These are phyloP conservation scores for Russula griseocarnosa DNA, from an alignment of 768 basidiomycete species.

Conservation along the genomic window DNA sequence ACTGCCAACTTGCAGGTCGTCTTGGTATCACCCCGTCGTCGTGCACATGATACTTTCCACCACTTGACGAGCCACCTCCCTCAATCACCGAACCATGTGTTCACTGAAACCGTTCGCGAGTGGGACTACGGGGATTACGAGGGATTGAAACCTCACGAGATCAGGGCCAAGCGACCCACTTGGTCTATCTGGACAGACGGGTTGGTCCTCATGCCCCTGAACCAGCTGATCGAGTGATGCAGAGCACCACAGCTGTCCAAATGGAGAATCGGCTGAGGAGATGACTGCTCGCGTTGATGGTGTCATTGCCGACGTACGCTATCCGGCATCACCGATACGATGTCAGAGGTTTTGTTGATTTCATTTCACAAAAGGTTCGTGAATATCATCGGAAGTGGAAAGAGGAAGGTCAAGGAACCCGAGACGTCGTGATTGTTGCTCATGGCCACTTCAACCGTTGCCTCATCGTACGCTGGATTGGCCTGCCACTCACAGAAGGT, in stretches of 20 bases:
- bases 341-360: not conserved
- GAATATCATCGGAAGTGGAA: conserved; percentile 68
- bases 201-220: conserved; percentile 37
- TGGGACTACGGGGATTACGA: conserved; percentile 95
- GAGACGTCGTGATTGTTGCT: conserved; percentile 85
- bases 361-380: conserved; percentile 52
- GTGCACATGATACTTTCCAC: conserved; percentile 84
- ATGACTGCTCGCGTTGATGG: conserved; percentile 77
- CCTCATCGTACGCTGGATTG: conserved; percentile 79
- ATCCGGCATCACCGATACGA: not conserved
- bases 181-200: conserved; percentile 91
- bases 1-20: conserved; percentile 71
- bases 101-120: conserved; percentile 68
- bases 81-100: conserved; percentile 46
- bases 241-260: conserved; percentile 61
- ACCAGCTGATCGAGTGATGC: not conserved
- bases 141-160: conserved; percentile 76
- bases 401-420: conserved; percentile 59
- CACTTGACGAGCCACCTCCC: conserved; percentile 59
- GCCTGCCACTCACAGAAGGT: conserved; percentile 59
- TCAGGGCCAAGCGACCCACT: conserved; percentile 50
- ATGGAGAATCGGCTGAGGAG: conserved; percentile 77
- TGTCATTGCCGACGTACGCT: conserved; percentile 63
- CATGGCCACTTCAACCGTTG: conserved; percentile 82
- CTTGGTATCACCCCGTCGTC: conserved; percentile 80